phyloP scores from a whole-genome alignment of 2,329 filamentous ascomycete species.

The Fusarium incarnatum region DNA sequence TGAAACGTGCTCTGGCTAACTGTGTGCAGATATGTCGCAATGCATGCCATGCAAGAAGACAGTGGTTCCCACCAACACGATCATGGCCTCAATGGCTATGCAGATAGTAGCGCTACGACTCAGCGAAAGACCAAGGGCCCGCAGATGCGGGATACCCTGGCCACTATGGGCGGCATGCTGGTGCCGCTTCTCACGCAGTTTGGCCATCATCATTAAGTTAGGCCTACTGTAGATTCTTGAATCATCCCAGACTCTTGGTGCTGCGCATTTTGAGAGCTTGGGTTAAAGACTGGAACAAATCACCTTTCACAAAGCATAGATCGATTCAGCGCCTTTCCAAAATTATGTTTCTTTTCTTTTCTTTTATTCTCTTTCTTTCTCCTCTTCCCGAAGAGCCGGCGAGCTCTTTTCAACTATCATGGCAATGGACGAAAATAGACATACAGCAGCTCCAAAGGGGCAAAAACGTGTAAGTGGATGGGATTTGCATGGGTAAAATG shows the following conservation, averaged over 20 bases:
- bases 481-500: conserved; percentile 16
- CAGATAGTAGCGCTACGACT: conserved; percentile 57
- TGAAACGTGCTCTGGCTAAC: conserved; percentile 25
- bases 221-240: background rate
- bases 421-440: conserved; percentile 35
- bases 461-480: conserved; percentile 11
- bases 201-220: conserved; percentile 74
- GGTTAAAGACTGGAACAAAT: conserved; percentile 8
- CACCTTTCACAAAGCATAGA: conserved; percentile 21
- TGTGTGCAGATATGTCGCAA: conserved; percentile 85
- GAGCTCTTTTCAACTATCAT: conserved; percentile 35
- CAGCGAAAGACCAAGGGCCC: conserved; percentile 67
- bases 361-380: conserved; percentile 10
- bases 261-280: conserved; percentile 19
- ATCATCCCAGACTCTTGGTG: conserved; percentile 13
- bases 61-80: conserved; percentile 60
- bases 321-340: conserved; percentile 33
- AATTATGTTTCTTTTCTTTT: background rate
- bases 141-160: conserved; percentile 75
- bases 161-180: conserved; percentile 80
- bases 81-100: conserved; percentile 66
- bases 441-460: conserved; percentile 10
- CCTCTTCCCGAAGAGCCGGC: conserved; percentile 30
- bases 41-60: conserved; percentile 96
- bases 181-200: conserved; percentile 82